Base-by-base conservation (phyloP, 176 grass and related monocot genomes). In the Urochloa ruziziensis region DNA sequence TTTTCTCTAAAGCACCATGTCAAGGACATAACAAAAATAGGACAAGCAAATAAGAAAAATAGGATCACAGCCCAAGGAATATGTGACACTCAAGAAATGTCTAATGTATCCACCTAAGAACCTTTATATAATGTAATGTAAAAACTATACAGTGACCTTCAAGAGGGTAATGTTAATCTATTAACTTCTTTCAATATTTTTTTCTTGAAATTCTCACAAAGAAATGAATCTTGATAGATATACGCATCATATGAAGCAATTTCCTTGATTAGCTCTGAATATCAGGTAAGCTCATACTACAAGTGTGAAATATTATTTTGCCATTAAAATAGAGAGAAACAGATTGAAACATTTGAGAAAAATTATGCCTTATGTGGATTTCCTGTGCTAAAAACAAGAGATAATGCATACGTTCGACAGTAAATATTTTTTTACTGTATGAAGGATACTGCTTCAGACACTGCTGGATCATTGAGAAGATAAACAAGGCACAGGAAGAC, bases 401-500 rank as follows among this genome's bases (percentile, higher is more conserved):
- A n/a, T n/a, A 62, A 43, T 25, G 21, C n/a, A 13, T 43, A 69
- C 19, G 24, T 48, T 18, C 25, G 44, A 24, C 11, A 74, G 33
- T 54, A 57, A 4, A 34, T 18, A 12, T 59, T 7, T 7, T 44
- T 60, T 72, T 59, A 48, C 16, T 86, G 48, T n/a, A 52, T 82
- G 23, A 84, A 94, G 93, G 93, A 95, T 99, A 98, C 96, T 81
- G 87, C 93, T 92, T 98, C 77, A 78, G 58, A 91, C 82, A 88
- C 85, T 30, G 85, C 73, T 2, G 96, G 93, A 69, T 94, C 96
- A 68, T 95, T 94, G 73, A 98, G 93, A 87, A 98, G 91, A 93
- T 95, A 95, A 69, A 98, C 92, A 52, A 98, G 93, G 91, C 96
- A 98, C n/a, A 98, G 58, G 89, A 98, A 94, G 83, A 98, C 96